These are phyloP conservation scores for Rhexocercosporidium sp. DNA, from an alignment of 2,329 filamentous ascomycete genomes.

Conservation along the genomic window DNA sequence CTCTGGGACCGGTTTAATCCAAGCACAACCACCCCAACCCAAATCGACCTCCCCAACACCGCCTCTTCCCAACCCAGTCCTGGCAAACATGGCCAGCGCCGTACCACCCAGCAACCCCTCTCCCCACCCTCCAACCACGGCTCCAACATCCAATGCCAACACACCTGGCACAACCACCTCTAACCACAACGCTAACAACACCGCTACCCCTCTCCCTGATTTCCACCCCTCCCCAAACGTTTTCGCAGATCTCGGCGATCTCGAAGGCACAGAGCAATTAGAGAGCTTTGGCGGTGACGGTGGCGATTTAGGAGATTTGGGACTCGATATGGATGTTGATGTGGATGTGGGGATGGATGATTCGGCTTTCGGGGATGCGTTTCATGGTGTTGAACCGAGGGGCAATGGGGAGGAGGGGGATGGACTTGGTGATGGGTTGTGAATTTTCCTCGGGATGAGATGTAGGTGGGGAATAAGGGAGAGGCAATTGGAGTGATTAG, in stretches of 20 bases:
- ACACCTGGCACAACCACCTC: constrained; percentile 21
- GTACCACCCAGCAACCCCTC: constrained; percentile 5
- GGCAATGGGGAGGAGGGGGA: constrained; percentile 27
- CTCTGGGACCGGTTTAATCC: constrained; percentile 6
- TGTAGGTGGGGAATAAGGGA: background rate
- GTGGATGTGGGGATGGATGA: constrained; percentile 74
- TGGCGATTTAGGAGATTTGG: constrained; percentile 47
- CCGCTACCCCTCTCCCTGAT: constrained; percentile 34
- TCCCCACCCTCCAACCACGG: background rate
- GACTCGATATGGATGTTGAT: constrained; percentile 54
- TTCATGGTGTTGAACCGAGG: constrained; percentile 62
- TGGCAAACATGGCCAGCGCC: constrained; percentile 6
- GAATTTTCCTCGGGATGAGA: background rate
- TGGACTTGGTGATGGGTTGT: constrained; percentile 11
- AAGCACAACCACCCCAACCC: constrained; percentile 31
- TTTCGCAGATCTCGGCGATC: constrained; percentile 66
- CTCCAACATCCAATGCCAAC: constrained; percentile 1
- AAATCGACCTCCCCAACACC: constrained; percentile 6
- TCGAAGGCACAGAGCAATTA: constrained; percentile 74
- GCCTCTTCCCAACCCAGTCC: background rate
- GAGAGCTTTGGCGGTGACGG: constrained; percentile 65
- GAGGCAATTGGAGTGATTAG: background rate
- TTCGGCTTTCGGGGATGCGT: constrained; percentile 83
- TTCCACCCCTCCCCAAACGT: constrained; percentile 56
- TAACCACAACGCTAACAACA: constrained; percentile 21